These are phyloP conservation scores for Monosporascus sp. DNA, from an alignment of 2,329 filamentous ascomycete species.

Conservation along the genomic window DNA sequence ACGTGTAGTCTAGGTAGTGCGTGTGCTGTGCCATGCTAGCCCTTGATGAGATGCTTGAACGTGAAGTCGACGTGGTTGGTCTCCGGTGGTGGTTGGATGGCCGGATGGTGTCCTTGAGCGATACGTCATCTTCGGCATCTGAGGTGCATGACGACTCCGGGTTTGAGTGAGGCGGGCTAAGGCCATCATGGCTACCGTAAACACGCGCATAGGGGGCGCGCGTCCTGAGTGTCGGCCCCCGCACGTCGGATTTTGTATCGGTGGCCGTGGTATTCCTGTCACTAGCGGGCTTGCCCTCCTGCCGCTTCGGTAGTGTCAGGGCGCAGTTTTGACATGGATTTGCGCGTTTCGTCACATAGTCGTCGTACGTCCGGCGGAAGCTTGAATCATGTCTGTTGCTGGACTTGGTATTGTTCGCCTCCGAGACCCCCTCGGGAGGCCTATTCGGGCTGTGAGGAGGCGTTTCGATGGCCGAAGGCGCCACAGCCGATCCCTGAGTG, in stretches of 20 bases:
- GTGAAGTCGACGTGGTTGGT: slow-evolving; percentile 41
- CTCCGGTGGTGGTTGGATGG: slow-evolving; percentile 33
- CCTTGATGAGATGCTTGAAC: slow-evolving; percentile 48
- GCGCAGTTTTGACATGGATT: slow-evolving; percentile 65
- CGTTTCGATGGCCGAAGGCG: slow-evolving; percentile 45
- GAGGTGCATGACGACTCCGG: slow-evolving; percentile 41
- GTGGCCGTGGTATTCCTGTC: slow-evolving; percentile 10
- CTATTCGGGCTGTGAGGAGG: slow-evolving; percentile 52
- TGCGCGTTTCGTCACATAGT: slow-evolving; percentile 58
- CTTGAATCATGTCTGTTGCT: slow-evolving; percentile 47
- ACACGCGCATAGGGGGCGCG: slow-evolving; percentile 56
- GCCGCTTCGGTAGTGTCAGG: slow-evolving; percentile 54
- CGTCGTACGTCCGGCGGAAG: slow-evolving; percentile 59
- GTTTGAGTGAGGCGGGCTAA: slow-evolving; percentile 48
- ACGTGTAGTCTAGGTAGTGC: slow-evolving; percentile 64
- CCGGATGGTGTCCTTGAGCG: slow-evolving; percentile 13
- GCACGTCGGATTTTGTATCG: slow-evolving; percentile 30
- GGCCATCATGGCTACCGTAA: slow-evolving; percentile 38
- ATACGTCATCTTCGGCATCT: slow-evolving; percentile 43
- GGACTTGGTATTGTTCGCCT: slow-evolving; percentile 10
- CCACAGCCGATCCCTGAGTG: slow-evolving; percentile 21
- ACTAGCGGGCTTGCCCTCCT: slow-evolving; percentile 22
- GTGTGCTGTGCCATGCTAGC: slow-evolving; percentile 47
- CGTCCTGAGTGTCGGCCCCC: slow-evolving; percentile 54
- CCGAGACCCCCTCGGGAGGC: slow-evolving; percentile 25